phyloP scores from a whole-genome alignment of 495 filamentous ascomycete species.

The Penicillium macrosclerotiorum region DNA sequence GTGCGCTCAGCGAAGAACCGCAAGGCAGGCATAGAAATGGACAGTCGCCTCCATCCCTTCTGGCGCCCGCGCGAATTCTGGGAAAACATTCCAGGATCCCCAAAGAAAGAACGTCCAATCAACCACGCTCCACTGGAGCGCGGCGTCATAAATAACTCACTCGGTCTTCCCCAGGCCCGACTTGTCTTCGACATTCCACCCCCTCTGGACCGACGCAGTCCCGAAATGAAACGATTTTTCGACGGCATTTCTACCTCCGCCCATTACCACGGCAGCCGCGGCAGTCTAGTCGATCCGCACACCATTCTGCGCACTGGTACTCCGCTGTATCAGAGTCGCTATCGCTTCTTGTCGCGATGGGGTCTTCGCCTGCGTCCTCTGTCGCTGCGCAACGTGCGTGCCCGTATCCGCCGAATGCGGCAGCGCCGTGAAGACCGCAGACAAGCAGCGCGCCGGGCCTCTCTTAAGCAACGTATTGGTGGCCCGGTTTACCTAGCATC shows the following conservation, averaged over 20 bases:
- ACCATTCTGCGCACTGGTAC: conserved; percentile 30
- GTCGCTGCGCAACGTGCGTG: conserved; percentile 49
- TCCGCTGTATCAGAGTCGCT: conserved; percentile 33
- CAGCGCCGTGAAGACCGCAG: conserved; percentile 54
- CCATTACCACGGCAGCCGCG: conserved; percentile 30
- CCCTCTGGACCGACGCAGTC: conserved; percentile 39
- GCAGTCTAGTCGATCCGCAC: conserved; percentile 30
- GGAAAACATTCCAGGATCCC: conserved; percentile 54
- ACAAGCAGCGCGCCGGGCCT: conserved; percentile 61
- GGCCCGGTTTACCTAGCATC: conserved; percentile 34
- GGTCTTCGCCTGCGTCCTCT: conserved; percentile 54
- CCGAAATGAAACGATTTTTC: conserved; percentile 30
- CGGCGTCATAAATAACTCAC: conserved; percentile 47
- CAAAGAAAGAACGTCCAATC: conserved; percentile 17
- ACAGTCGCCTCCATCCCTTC: conserved; percentile 69
- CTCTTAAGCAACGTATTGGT: conserved; percentile 67
- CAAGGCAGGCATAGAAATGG: conserved; percentile 41
- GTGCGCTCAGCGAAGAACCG: conserved; percentile 46
- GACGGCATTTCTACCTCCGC: conserved; percentile 13
- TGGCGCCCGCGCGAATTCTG: conserved; percentile 77
- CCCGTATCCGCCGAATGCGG: conserved; percentile 55
- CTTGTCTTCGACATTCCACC: conserved; percentile 41
- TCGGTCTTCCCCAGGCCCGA: conserved; percentile 55
- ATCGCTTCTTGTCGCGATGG: conserved; percentile 45
- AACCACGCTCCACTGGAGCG: conserved; percentile 18